Evolutionary conservation across 768 basidiomycete genomes (phyloP).

Genomic region (Macrocybe gigantea): DNA sequence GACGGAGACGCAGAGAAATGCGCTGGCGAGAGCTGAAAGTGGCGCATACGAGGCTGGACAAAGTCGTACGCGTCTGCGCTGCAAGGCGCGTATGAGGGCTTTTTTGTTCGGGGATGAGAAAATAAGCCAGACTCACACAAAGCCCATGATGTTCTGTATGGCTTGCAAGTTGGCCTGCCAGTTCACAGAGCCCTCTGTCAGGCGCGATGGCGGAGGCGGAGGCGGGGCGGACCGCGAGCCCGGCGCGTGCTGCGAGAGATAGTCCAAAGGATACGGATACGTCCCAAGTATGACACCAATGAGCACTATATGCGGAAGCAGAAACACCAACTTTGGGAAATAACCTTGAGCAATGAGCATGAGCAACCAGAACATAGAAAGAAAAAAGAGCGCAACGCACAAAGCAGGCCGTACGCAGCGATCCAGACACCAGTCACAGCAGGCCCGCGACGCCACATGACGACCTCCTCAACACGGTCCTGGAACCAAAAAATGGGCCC

Average conservation of each 20-base stretch:
- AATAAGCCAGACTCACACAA: conserved; percentile 44
- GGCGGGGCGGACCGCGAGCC: conserved; percentile 18
- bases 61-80: conserved; percentile 62
- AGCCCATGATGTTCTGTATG: conserved; percentile 89
- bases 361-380: background rate
- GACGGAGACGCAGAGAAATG: conserved; percentile 29
- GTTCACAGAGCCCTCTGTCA: conserved; percentile 42
- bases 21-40: conserved; percentile 44
- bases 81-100: background rate
- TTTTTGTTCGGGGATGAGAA: background rate
- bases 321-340: conserved; percentile 65
- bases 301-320: conserved; percentile 60
- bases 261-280: conserved; percentile 40
- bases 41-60: conserved; percentile 42
- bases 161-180: conserved; percentile 88
- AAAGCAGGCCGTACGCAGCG: conserved; percentile 70
- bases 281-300: conserved; percentile 63
- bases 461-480: conserved; percentile 79
- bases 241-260: conserved; percentile 9
- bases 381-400: conserved; percentile 35
- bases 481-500: conserved; percentile 88
- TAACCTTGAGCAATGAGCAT: conserved; percentile 43
- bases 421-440: conserved; percentile 71
- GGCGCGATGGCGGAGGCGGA: conserved; percentile 26
- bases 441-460: conserved; percentile 79